Conservation (phyloP, 352 stramenopile species). For the Phytophthora sojae region DNA sequence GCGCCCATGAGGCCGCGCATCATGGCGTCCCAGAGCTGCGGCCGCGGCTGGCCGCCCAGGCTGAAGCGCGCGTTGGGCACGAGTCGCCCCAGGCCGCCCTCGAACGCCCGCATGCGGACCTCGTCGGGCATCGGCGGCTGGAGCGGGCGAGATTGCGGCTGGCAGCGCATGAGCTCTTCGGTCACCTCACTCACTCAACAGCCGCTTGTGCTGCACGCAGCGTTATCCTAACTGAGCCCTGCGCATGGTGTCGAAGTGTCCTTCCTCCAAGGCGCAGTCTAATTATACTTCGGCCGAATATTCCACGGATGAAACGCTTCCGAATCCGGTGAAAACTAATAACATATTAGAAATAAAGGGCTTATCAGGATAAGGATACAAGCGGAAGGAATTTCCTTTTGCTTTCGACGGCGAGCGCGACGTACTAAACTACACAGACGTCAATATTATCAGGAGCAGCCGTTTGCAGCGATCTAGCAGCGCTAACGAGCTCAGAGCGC, state of each 20-base stretch:
- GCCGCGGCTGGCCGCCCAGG: conserved; percentile 12
- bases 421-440: too few species aligned
- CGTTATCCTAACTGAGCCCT: conserved; percentile 12
- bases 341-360: neutral
- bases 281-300: conserved; percentile 5
- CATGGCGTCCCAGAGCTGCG: conserved; percentile 32
- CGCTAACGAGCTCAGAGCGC: neutral
- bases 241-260: neutral
- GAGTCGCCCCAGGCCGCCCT: conserved; percentile 11
- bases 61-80: conserved; percentile 7
- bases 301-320: neutral
- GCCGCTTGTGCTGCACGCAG: neutral
- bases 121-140: neutral
- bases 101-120: conserved; percentile 5
- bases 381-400: neutral
- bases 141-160: neutral
- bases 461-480: too few species aligned
- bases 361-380: neutral
- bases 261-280: neutral
- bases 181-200: too few species aligned
- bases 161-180: neutral
- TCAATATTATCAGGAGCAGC: too few species aligned
- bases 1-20: conserved; percentile 22
- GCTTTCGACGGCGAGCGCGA: too few species aligned
- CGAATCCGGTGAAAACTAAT: neutral